Percentiles rank a stretch among this genome's conserved stretches.
phyloP scores from a whole-genome alignment of 2,329 filamentous ascomycete genomes.

The Colletotrichum sp. region DNA sequence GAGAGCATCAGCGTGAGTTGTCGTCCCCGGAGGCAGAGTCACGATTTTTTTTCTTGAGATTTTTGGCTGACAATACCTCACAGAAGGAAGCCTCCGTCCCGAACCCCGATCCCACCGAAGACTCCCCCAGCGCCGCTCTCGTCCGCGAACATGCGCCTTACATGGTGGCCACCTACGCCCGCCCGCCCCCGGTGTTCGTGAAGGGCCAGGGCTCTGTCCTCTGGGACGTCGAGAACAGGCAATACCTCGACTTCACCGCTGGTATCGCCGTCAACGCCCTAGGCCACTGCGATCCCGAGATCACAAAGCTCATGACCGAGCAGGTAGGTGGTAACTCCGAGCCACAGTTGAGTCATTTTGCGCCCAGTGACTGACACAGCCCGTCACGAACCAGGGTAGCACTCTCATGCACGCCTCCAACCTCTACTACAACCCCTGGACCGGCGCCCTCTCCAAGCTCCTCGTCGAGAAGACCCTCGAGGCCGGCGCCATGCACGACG shows the following conservation, averaged over 20 bases:
- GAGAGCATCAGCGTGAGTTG: slow-evolving; percentile 37
- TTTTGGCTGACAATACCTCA: background rate
- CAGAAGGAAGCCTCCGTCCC: slow-evolving; percentile 46
- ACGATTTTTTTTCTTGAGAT: background rate
- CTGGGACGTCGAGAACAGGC: slow-evolving; percentile 87
- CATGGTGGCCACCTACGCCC: slow-evolving; percentile 96
- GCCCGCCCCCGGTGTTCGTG: slow-evolving; percentile 88
- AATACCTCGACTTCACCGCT: slow-evolving; percentile 93
- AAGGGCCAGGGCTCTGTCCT: slow-evolving; percentile 86
- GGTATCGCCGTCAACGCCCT: slow-evolving; percentile 95
- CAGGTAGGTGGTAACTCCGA: slow-evolving; percentile 59
- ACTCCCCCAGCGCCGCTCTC: slow-evolving; percentile 77
- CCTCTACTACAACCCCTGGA: slow-evolving; percentile 97
- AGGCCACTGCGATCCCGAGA: slow-evolving; percentile 85
- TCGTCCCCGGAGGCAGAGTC: background rate
- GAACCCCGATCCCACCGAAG: slow-evolving; percentile 74
- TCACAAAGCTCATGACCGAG: slow-evolving; percentile 76
- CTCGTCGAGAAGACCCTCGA: slow-evolving; percentile 82
- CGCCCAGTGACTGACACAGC: background rate
- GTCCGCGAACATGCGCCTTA: slow-evolving; percentile 79
- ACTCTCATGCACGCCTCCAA: slow-evolving; percentile 93
- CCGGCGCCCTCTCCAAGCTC: slow-evolving; percentile 83
- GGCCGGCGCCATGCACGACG: slow-evolving; percentile 82
- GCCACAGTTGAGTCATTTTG: background rate
- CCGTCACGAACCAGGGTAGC: slow-evolving; percentile 54